phyloP scores from a whole-genome alignment of 1,284 basidiomycete species.

The Rhodotorula mucilaginosa region DNA sequence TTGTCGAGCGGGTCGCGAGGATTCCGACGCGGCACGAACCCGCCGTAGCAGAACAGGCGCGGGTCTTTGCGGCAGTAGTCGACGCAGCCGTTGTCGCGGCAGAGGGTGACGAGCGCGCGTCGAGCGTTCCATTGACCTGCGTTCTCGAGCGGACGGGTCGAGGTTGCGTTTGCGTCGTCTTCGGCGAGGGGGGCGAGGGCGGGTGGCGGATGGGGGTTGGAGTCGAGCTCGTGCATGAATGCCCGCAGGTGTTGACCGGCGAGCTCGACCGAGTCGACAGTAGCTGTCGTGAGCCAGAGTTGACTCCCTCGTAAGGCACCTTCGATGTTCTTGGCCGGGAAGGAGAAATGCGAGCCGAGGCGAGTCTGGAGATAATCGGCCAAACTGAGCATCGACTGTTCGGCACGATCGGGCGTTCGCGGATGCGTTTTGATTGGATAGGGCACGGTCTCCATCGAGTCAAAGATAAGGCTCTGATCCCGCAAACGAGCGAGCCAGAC shows the following conservation, averaged over 20 bases:
- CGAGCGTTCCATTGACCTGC: neutral
- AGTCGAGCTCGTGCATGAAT: constrained; percentile 9
- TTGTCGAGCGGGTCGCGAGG: neutral
- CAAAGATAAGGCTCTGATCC: neutral
- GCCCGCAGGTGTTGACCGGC: constrained; percentile 13
- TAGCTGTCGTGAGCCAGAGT: constrained; percentile 30
- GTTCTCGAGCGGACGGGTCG: neutral
- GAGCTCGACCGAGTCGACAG: constrained; percentile 8
- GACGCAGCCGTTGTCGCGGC: constrained; percentile 28
- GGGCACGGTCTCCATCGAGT: constrained; percentile 24
- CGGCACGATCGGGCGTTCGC: neutral
- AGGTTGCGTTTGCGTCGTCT: neutral
- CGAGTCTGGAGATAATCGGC: constrained; percentile 29
- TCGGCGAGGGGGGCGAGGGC: neutral
- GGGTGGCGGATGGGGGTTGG: neutral
- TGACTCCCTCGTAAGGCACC: constrained; percentile 1
- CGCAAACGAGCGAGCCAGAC: neutral
- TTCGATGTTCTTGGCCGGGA: constrained; percentile 7
- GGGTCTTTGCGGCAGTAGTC: constrained; percentile 14
- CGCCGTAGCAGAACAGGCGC: constrained; percentile 26
- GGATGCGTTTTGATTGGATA: constrained; percentile 22
- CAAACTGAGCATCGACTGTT: constrained; percentile 2
- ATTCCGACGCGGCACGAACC: constrained; percentile 4
- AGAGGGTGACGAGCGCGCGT: constrained; percentile 19
- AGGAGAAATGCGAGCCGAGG: constrained; percentile 30